Conservation (phyloP, 352 stramenopile species). For the Phytopythium delawarense region DNA sequence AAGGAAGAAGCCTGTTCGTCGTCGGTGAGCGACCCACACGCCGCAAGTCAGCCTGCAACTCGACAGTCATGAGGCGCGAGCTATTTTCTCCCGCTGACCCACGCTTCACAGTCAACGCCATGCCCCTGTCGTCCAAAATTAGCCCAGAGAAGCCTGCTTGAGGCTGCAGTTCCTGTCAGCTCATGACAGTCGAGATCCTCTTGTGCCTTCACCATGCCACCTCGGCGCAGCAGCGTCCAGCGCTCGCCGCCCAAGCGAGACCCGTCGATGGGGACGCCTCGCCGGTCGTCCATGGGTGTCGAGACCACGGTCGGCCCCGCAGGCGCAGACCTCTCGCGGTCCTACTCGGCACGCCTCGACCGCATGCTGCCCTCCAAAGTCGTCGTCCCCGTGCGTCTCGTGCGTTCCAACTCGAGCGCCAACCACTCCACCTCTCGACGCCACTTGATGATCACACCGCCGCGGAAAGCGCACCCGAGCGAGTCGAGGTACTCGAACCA, state of each 20-base stretch:
- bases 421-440: slow-evolving; percentile 11
- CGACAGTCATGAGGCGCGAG: no score
- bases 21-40: background rate
- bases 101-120: no score
- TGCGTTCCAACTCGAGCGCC: slow-evolving; percentile 11
- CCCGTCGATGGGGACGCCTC: background rate
- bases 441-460: background rate
- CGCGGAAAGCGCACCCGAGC: slow-evolving; percentile 22
- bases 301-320: background rate
- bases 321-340: background rate
- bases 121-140: no score
- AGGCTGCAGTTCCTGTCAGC: no score
- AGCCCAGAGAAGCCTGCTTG: no score
- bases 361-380: background rate
- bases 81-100: no score
- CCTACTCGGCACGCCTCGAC: background rate
- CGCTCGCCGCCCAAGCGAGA: slow-evolving; percentile 3
- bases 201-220: background rate
- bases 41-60: background rate
- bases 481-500: slow-evolving; percentile 33
- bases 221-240: background rate
- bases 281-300: background rate
- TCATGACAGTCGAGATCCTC: background rate
- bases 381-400: background rate
- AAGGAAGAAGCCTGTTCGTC: background rate